Base-by-base conservation (phyloP, 75 land plant species). In the Isoetes taiwanensis region DNA sequence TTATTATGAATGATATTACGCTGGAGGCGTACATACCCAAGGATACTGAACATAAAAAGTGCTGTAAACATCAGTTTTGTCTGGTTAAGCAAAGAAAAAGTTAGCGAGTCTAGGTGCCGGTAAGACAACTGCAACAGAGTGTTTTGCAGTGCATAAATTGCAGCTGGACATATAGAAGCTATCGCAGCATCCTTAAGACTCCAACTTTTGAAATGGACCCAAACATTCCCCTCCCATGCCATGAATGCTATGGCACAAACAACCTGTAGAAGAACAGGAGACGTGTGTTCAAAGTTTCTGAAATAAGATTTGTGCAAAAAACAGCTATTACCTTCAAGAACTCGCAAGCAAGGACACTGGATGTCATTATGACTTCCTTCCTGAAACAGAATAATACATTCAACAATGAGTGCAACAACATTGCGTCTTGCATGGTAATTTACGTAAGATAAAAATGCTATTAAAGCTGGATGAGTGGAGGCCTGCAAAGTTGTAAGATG, bases 11-110 rank as follows among this genome's bases (percentile, higher is more conserved):
- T n/a, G n/a, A n/a, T n/a, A n/a, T n/a, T n/a, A n/a, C n/a, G n/a
- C n/a, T n/a, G n/a, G n/a, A n/a, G n/a, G n/a, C 5, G 41, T 3
- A 37, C 66, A 28, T 85, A 94, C 99, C 99, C 64, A 52, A 94
- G 64, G 53, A 94, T 59, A 0, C 88, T 34, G 42, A 73, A 94
- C 58, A 82, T 85, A 52, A 85, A 94, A 14, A 94, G 41, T 42
- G 99, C 99, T 3, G 96, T 94, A 67, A 89, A 94, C 19, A 89
- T 55, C 17, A 94, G 62, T 54, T 94, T 94, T 30, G 95, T 94
- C 71, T 94, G 99, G 65, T 94, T 94, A 66, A 94, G 78, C 46
- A 94, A 81, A 5, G 99, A 85, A 61, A 89, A 89, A 11, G 99
- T 94, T 20, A 94, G 80, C 6, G 99, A 94, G 67, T 94, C 99